Percentiles rank a stretch among this genome's conserved stretches.
These are phyloP conservation scores for Candida endomychidarum DNA, from an alignment of 805 yeast genomes.

Conservation along the genomic window DNA sequence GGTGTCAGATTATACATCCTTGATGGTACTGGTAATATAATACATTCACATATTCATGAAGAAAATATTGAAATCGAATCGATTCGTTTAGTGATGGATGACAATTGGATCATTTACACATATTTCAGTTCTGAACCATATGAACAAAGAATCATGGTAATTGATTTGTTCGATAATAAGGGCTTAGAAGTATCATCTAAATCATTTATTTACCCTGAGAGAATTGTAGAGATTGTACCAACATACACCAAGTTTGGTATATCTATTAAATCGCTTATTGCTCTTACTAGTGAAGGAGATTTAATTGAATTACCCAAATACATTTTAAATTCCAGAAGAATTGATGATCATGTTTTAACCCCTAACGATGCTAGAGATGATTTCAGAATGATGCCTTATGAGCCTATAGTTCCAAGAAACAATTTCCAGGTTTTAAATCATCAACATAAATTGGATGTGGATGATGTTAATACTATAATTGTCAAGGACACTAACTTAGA, in stretches of 20 bases:
- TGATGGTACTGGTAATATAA: conserved; percentile 68
- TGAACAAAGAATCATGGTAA: conserved; percentile 58
- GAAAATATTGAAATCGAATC: conserved; percentile 39
- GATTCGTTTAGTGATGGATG: conserved; percentile 64
- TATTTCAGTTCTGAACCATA: conserved; percentile 54
- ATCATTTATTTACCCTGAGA: conserved; percentile 63
- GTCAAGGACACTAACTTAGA: conserved; percentile 64
- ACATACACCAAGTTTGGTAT: conserved; percentile 35
- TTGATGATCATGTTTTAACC: conserved; percentile 52
- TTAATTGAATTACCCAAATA: conserved; percentile 69
- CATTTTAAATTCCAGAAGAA: conserved; percentile 67
- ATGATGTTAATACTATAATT: conserved; percentile 23
- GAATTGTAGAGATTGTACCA: conserved; percentile 51
- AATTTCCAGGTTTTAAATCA: conserved; percentile 35
- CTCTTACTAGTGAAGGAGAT: conserved; percentile 59
- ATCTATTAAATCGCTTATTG: conserved; percentile 54
- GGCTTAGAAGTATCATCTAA: conserved; percentile 39
- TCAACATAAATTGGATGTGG: conserved; percentile 29
- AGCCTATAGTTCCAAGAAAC: conserved; percentile 54
- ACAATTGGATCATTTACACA: conserved; percentile 78
- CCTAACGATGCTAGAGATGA: conserved; percentile 53
- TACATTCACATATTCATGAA: conserved; percentile 45
- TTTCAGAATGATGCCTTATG: conserved; percentile 61
- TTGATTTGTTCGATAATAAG: conserved; percentile 63
- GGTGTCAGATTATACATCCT: conserved; percentile 51